Evolutionary conservation across 2,329 filamentous ascomycete species (phyloP).

Genomic region (Xylariaceae sp.): DNA sequence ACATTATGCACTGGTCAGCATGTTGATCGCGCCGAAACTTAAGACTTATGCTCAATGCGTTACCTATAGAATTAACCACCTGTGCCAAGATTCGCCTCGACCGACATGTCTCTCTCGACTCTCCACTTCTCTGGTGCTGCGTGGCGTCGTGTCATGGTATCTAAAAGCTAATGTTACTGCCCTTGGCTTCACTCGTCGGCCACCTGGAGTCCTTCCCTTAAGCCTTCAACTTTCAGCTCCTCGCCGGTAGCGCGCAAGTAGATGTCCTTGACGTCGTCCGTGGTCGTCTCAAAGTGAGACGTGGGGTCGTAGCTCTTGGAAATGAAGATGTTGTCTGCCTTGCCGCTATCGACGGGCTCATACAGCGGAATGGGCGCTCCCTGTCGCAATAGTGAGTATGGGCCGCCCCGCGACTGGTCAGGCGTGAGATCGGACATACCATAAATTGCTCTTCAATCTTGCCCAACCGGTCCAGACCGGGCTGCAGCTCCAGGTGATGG

Average conservation of each 20-base stretch:
- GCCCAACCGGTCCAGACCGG: constrained; percentile 87
- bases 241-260: constrained; percentile 80
- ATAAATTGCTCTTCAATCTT: constrained; percentile 97
- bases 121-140: constrained; percentile 9
- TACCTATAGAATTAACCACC: too few species aligned
- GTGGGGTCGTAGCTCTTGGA: constrained; percentile 98
- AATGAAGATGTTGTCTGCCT: constrained; percentile 89
- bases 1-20: too few species aligned
- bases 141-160: background rate
- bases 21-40: too few species aligned
- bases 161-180: background rate
- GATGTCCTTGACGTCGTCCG: constrained; percentile 91
- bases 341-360: constrained; percentile 79
- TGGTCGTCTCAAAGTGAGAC: constrained; percentile 90
- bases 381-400: constrained; percentile 29
- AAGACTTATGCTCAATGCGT: too few species aligned
- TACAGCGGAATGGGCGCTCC: constrained; percentile 87
- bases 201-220: constrained; percentile 75
- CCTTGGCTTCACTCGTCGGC: constrained; percentile 54
- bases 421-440: constrained; percentile 42
- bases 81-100: too few species aligned
- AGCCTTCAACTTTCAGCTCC: constrained; percentile 81
- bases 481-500: constrained; percentile 91
- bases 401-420: too few species aligned
- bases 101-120: background rate